Evolutionary conservation across 768 basidiomycete species (phyloP), one percentile per base, ranked within the genome.

Genomic region (Cystoderma amianthinum): DNA sequence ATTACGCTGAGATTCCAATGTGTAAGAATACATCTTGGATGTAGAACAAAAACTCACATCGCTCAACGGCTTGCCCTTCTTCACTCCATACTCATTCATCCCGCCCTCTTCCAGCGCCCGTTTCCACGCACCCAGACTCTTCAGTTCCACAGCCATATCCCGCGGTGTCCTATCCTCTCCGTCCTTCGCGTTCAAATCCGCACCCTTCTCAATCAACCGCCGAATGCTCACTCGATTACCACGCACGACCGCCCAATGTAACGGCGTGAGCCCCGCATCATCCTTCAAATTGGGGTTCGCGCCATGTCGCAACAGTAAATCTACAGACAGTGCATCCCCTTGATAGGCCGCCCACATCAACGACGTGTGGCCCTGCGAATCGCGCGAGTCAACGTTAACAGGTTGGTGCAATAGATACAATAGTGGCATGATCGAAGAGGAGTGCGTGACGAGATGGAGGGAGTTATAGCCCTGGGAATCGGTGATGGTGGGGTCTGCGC

Each of bases 311-410:
- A 99, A 72, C 32, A 99, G 64, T 35, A 98, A 61, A 48, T 97
- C 93, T 4, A 98, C 93, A 2, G 88, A 91, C 23, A 98, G 76
- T 2, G 92, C 93, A 55, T 99, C 96, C 35, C 96, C 96, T 59
- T 99, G 96, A 61, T 98, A 99, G 6, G 92, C 90, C 4, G 96
- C 96, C 96, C 96, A 99, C 90, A 97, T 96, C 38, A 98, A 72
- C 0, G 89, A 74, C 0, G 95, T 96, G 57, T 98, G 96, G 0
- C 96, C 96, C 53, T 90, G 86, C 1, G 82, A 70, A 59, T 99
- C 96, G 30, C 82, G 76, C 36, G 85, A 84, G 57, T 99, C 96
- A 44, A 97, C 85, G 32, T 80, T 83, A 47, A 99, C 77, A 2
- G 94, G 93, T 58, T 97, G 94, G 57, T 95, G 90, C 4, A 98